Evolutionary conservation across 1,139 yeast species (phyloP).

Genomic region (Ogataea hybrid): DNA sequence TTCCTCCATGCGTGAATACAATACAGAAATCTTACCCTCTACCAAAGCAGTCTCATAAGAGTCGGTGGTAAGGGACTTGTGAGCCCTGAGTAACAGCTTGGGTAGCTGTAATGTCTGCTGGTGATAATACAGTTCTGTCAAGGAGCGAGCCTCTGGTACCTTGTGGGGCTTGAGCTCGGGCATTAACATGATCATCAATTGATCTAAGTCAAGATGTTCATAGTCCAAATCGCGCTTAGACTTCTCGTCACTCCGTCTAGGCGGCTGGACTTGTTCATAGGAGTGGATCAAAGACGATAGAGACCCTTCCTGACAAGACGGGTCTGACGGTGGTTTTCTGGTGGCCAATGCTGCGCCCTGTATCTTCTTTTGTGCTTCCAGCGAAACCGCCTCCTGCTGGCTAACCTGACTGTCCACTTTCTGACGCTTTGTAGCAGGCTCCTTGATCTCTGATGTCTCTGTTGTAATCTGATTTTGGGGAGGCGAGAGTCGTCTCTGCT

Average conservation of each 20-base stretch:
- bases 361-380: not conserved
- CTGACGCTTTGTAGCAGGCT: slow-evolving; percentile 12
- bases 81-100: slow-evolving; percentile 78
- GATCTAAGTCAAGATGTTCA: slow-evolving; percentile 36
- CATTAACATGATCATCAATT: slow-evolving; percentile 41
- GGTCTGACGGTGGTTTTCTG: not conserved
- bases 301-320: slow-evolving; percentile 25
- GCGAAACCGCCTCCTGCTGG: slow-evolving; percentile 4
- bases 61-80: slow-evolving; percentile 81
- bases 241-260: slow-evolving; percentile 28
- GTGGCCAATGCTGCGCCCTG: not conserved
- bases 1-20: slow-evolving; percentile 90
- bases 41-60: slow-evolving; percentile 80
- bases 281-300: slow-evolving; percentile 28
- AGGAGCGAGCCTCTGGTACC: slow-evolving; percentile 57
- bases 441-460: slow-evolving; percentile 7
- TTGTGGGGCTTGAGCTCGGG: slow-evolving; percentile 48
- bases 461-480: slow-evolving; percentile 15
- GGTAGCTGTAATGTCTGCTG: slow-evolving; percentile 86
- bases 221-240: slow-evolving; percentile 32
- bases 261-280: slow-evolving; percentile 21
- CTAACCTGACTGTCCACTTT: slow-evolving; percentile 9
- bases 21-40: slow-evolving; percentile 94
- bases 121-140: slow-evolving; percentile 82
- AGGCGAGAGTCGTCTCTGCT: slow-evolving; percentile 27